Evolutionary conservation across 805 yeast species (phyloP).

Genomic region (Schwanniomyces vanrijiae): DNA sequence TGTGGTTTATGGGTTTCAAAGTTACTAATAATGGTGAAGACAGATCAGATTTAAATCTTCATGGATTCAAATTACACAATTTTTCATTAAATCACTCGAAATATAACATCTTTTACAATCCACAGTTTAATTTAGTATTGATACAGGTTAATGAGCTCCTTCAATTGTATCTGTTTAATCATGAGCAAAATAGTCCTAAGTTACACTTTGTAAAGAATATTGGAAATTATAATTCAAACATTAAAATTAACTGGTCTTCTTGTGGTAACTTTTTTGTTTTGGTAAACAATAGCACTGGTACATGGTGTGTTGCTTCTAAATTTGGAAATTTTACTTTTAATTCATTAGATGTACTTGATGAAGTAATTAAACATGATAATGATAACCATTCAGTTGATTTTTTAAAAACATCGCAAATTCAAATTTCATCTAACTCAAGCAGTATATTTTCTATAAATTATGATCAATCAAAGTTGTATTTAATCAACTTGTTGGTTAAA

Average conservation of each 20-base stretch:
- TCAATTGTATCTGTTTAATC: constrained; percentile 9
- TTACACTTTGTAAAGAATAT: constrained; percentile 13
- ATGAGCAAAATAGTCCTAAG: constrained; percentile 5
- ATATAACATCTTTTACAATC: constrained; percentile 19
- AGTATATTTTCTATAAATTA: constrained; percentile 13
- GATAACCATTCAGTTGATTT: constrained; percentile 17
- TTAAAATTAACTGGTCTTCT: constrained; percentile 30
- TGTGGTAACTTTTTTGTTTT: constrained; percentile 33
- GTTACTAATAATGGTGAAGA: background rate
- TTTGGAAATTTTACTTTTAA: constrained; percentile 34
- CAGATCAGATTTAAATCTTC: constrained; percentile 1
- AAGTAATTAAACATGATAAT: constrained; percentile 15
- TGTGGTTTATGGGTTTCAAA: constrained; percentile 21
- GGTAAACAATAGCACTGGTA: constrained; percentile 16
- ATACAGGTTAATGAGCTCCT: constrained; percentile 9
- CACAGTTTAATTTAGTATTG: constrained; percentile 19
- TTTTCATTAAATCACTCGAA: background rate
- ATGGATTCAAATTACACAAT: constrained; percentile 14
- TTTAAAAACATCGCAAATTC: constrained; percentile 21
- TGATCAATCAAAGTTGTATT: constrained; percentile 16
- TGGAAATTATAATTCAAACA: background rate
- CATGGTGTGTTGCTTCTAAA: constrained; percentile 33
- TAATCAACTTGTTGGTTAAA: constrained; percentile 17
- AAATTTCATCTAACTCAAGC: constrained; percentile 26
- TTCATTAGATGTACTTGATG: constrained; percentile 22